Evolutionary conservation across 1,284 basidiomycete species (phyloP).

Genomic region (Boletus semigastroideus): DNA sequence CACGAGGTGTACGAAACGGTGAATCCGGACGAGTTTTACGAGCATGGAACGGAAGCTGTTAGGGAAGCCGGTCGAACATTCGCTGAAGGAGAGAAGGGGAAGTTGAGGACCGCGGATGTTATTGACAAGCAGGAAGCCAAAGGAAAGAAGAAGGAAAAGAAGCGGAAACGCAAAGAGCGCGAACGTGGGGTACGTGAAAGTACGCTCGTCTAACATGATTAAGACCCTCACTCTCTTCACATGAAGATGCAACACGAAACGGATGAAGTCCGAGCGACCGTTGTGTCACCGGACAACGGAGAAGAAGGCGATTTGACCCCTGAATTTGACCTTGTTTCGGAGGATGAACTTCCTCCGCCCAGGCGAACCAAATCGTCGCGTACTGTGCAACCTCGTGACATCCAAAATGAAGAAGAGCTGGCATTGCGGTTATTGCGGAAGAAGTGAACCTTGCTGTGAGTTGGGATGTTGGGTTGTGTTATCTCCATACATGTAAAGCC

Average conservation of each 20-base stretch:
- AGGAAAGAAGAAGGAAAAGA: slow-evolving; percentile 88
- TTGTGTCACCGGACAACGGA: slow-evolving; percentile 41
- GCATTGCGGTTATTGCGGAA: slow-evolving; percentile 45
- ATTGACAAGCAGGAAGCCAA: slow-evolving; percentile 80
- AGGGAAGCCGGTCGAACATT: slow-evolving; percentile 69
- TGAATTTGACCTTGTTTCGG: slow-evolving; percentile 60
- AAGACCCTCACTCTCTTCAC: slow-evolving; percentile 8
- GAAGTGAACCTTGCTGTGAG: slow-evolving; percentile 15
- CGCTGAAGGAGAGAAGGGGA: slow-evolving; percentile 69
- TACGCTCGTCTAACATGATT: background rate
- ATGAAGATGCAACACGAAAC: slow-evolving; percentile 25
- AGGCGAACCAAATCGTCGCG: slow-evolving; percentile 37
- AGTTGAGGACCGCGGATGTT: slow-evolving; percentile 71
- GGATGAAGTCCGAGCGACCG: slow-evolving; percentile 25
- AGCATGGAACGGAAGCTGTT: slow-evolving; percentile 57
- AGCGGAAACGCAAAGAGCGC: slow-evolving; percentile 83
- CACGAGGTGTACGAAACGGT: slow-evolving; percentile 82
- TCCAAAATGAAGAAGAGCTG: slow-evolving; percentile 55
- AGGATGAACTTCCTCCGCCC: slow-evolving; percentile 36
- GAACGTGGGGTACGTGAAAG: slow-evolving; percentile 50
- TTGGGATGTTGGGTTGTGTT: no score
- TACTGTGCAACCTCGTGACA: slow-evolving; percentile 8
- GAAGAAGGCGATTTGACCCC: slow-evolving; percentile 77
- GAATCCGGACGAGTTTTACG: slow-evolving; percentile 69
- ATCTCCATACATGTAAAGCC: background rate